Conservation (phyloP, 352 stramenopile genomes). For the Thalassiosira mediterranea region DNA sequence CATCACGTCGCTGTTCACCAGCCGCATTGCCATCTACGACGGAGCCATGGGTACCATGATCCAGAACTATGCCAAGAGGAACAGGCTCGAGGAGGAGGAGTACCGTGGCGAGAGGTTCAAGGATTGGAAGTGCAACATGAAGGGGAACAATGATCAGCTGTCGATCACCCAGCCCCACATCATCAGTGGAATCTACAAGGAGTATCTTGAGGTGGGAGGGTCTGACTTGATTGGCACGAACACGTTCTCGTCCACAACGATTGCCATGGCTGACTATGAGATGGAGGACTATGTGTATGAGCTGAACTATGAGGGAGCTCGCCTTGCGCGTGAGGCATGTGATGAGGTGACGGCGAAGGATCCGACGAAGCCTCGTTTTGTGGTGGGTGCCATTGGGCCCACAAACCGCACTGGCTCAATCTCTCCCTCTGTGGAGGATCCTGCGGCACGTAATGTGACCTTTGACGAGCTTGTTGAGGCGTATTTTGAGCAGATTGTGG, state of each 20-base stretch:
- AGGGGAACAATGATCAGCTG: conserved; percentile 98
- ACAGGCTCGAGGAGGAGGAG: conserved; percentile 92
- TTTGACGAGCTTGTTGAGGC: conserved; percentile 96
- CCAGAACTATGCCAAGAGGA: conserved; percentile 87
- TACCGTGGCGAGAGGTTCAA: conserved; percentile 94
- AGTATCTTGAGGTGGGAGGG: conserved; percentile 92
- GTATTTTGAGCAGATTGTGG: conserved; percentile 95
- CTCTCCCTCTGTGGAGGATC: conserved; percentile 94
- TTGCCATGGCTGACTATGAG: conserved; percentile 95
- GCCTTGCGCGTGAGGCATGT: conserved; percentile 90
- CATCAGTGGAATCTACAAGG: conserved; percentile 93
- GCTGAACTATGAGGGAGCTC: conserved; percentile 93
- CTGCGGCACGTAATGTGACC: conserved; percentile 92
- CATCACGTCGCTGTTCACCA: conserved; percentile 86
- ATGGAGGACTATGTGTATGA: conserved; percentile 96
- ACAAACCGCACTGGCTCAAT: conserved; percentile 96
- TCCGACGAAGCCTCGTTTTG: conserved; percentile 92
- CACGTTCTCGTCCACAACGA: conserved; percentile 95
- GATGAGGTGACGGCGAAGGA: conserved; percentile 93
- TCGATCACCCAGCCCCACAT: conserved; percentile 93
- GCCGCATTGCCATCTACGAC: conserved; percentile 91
- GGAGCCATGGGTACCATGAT: conserved; percentile 98
- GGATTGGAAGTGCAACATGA: conserved; percentile 91
- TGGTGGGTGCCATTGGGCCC: conserved; percentile 93
- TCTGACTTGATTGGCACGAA: conserved; percentile 96